Conservation (phyloP, 768 basidiomycete species). For the Phanerochaete carnosa region DNA sequence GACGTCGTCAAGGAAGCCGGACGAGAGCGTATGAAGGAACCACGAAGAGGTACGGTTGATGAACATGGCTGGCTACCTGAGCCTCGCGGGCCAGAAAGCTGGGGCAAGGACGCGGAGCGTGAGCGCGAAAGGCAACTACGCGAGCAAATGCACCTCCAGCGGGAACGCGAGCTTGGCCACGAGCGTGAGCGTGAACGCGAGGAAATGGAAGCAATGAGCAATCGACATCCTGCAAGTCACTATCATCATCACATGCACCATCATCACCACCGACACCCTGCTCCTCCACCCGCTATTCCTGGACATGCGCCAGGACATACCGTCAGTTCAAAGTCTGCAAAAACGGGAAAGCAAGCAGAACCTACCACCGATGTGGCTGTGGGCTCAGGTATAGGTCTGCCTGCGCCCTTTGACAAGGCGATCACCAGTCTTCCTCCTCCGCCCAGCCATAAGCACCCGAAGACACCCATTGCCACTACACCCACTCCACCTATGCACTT, state of each 20-base stretch:
- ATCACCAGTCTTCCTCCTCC: slow-evolving; percentile 13
- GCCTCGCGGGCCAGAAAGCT: neutral
- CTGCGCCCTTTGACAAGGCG: slow-evolving; percentile 8
- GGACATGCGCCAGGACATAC: neutral
- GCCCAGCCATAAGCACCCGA: slow-evolving; percentile 13
- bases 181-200: slow-evolving; percentile 5
- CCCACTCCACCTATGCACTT: slow-evolving; percentile 13
- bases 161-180: neutral
- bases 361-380: neutral
- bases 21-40: slow-evolving; percentile 5
- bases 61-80: slow-evolving; percentile 13
- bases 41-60: neutral
- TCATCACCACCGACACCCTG: slow-evolving; percentile 21
- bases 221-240: slow-evolving; percentile 1
- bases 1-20: neutral
- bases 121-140: slow-evolving; percentile 21
- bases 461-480: slow-evolving; percentile 10
- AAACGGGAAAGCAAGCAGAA: slow-evolving; percentile 4
- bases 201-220: slow-evolving; percentile 22
- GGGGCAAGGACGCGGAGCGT: slow-evolving; percentile 13
- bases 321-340: slow-evolving; percentile 1
- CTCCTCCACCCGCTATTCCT: slow-evolving; percentile 5
- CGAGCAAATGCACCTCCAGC: neutral
- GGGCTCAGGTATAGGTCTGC: slow-evolving; percentile 3
- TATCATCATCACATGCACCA: slow-evolving; percentile 20